Percentiles rank a stretch among this genome's conserved stretches.
Conservation (phyloP, 208 protist species). For the Crithidia mellificae region DNA sequence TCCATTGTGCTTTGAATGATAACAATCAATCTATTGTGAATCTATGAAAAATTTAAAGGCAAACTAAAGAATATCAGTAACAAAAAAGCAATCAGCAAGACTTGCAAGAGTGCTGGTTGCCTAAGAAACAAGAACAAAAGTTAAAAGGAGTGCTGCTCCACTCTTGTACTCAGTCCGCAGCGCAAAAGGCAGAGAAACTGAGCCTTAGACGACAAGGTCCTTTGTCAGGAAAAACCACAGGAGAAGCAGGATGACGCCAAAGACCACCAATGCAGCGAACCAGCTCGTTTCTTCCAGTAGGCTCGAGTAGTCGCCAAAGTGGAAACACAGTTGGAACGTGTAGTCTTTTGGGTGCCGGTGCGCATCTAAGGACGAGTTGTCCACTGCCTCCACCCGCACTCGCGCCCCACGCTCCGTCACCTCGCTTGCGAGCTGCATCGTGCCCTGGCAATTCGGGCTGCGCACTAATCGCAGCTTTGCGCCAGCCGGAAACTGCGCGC, state of each 20-base stretch:
- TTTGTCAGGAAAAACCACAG: constrained; percentile 74
- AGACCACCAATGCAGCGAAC: constrained; percentile 34
- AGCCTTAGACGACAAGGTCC: constrained; percentile 47
- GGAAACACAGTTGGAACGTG: constrained; percentile 49
- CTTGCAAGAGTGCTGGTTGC: too few species aligned
- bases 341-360: constrained; percentile 37
- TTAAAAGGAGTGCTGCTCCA: too few species aligned
- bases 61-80: too few species aligned
- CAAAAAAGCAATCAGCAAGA: too few species aligned
- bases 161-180: too few species aligned
- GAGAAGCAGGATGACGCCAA: constrained; percentile 36
- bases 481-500: constrained; percentile 31
- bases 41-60: too few species aligned
- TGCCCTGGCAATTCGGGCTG: constrained; percentile 46
- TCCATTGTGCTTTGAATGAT: too few species aligned
- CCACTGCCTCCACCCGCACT: constrained; percentile 34
- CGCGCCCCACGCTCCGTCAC: constrained; percentile 22
- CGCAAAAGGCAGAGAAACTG: too few species aligned
- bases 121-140: not conserved
- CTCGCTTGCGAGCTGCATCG: constrained; percentile 33
- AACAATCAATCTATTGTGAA: too few species aligned
- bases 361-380: constrained; percentile 14
- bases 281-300: constrained; percentile 30
- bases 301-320: constrained; percentile 38
- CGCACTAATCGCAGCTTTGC: constrained; percentile 33